phyloP scores from a whole-genome alignment of 768 basidiomycete genomes.

The Cystofilobasidium bisporidii region DNA sequence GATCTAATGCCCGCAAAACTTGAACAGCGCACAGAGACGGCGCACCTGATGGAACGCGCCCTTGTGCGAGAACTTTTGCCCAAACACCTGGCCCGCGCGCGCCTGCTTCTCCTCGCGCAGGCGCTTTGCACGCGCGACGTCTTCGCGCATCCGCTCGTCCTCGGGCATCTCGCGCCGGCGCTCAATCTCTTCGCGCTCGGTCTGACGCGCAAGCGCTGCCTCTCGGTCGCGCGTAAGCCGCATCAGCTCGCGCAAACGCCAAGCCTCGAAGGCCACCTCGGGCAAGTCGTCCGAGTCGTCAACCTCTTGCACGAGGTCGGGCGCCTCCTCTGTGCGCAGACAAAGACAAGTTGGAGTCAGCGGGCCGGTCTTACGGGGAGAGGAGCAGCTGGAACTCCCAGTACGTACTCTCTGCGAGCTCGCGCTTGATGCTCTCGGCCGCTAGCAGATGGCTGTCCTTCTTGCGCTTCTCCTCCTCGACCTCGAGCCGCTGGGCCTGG shows the following conservation, averaged over 20 bases:
- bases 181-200: constrained; percentile 84
- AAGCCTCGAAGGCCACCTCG: constrained; percentile 82
- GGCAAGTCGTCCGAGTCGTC: constrained; percentile 96
- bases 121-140: constrained; percentile 60
- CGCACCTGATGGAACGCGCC: constrained; percentile 93
- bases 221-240: constrained; percentile 92
- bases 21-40: background rate
- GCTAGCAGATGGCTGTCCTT: constrained; percentile 85
- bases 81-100: constrained; percentile 54
- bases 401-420: constrained; percentile 76
- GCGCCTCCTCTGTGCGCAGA: constrained; percentile 64
- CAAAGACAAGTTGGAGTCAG: background rate
- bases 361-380: background rate
- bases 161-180: constrained; percentile 84
- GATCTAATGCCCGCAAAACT: background rate
- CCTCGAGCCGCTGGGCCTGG: constrained; percentile 55
- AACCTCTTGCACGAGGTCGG: constrained; percentile 69
- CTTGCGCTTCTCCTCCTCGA: constrained; percentile 69
- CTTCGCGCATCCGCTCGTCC: constrained; percentile 82
- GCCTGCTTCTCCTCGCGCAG: constrained; percentile 61
- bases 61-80: constrained; percentile 99
- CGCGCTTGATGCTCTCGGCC: constrained; percentile 83
- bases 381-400: background rate
- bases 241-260: constrained; percentile 87
- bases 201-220: constrained; percentile 65